A percentile compares a stretch with the other conserved stretches of the same genome.
These are phyloP conservation scores for Poa pratensis DNA, from an alignment of 176 grass and related monocot genomes.

Conservation along the genomic window DNA sequence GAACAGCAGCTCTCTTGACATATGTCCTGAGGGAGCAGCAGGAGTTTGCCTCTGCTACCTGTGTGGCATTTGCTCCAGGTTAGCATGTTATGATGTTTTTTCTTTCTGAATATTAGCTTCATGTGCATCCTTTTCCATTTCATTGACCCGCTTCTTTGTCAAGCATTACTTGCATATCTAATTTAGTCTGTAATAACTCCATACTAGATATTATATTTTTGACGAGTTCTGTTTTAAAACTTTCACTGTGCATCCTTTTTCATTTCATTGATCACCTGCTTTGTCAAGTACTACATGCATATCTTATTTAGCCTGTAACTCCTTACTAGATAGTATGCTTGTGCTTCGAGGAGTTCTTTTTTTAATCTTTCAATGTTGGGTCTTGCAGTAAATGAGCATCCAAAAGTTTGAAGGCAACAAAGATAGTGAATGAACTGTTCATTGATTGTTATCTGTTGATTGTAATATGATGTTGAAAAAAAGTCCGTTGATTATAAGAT, in stretches of 20 bases:
- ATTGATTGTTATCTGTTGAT: neutral
- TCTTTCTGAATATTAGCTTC: conserved; percentile 25
- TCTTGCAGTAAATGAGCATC: neutral
- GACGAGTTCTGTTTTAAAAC: too few relatives aligned
- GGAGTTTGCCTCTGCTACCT: conserved; percentile 74
- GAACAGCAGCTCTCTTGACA: conserved; percentile 90
- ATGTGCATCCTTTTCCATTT: conserved; percentile 7
- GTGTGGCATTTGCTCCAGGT: conserved; percentile 97
- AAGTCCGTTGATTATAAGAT: neutral
- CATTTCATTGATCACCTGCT: neutral
- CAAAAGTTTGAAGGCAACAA: neutral
- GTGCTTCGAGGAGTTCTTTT: neutral
- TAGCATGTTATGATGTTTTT: conserved; percentile 41
- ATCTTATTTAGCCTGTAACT: neutral
- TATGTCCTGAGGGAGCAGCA: conserved; percentile 93
- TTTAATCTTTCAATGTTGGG: neutral
- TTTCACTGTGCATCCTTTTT: neutral
- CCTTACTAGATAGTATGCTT: neutral
- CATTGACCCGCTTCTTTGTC: neutral
- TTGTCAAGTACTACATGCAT: neutral
- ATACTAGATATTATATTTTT: too few relatives aligned
- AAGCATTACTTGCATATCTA: neutral
- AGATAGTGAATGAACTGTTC: neutral
- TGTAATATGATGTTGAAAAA: conserved; percentile 5
- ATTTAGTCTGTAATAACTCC: too few relatives aligned